Conservation (phyloP, 345 rosid genomes). For the Eucalyptus cloeziana region DNA sequence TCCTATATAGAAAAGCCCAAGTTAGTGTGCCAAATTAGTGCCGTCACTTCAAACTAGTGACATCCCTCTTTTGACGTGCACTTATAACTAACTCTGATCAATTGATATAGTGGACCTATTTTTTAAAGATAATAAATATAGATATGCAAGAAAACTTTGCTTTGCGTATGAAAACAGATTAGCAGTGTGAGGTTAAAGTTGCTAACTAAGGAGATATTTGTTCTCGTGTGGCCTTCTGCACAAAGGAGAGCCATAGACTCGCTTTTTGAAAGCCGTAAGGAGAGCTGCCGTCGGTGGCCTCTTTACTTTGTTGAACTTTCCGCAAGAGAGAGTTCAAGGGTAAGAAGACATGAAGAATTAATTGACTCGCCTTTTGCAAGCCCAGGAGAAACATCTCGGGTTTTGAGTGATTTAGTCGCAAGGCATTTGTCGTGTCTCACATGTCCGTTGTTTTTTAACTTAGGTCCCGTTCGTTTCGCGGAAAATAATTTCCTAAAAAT, state of each 20-base stretch:
- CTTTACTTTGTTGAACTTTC: too few relatives aligned
- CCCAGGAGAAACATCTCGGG: neutral
- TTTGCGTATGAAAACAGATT: neutral
- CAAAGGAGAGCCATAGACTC: too few relatives aligned
- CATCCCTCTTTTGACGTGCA: neutral
- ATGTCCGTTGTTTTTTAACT: too few relatives aligned
- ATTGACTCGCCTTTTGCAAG: neutral
- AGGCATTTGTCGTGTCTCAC: neutral
- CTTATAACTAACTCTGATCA: neutral
- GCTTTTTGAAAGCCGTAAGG: too few relatives aligned
- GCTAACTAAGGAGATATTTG: neutral
- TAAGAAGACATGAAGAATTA: neutral
- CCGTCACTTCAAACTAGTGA: neutral
- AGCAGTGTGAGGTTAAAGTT: neutral
- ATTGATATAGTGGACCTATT: too few relatives aligned
- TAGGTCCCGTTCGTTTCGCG: too few relatives aligned
- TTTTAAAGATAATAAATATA: too few relatives aligned
- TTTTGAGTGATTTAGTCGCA: neutral
- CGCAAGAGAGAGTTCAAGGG: neutral
- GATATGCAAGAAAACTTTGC: neutral
- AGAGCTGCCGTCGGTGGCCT: too few relatives aligned
- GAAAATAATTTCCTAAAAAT: too few relatives aligned
- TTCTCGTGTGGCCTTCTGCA: neutral
- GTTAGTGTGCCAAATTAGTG: rapidly evolving
- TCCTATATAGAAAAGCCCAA: too few relatives aligned